These are phyloP conservation scores for Geotrichum candidum DNA, from an alignment of 1,139 yeast species.

Conservation along the genomic window DNA sequence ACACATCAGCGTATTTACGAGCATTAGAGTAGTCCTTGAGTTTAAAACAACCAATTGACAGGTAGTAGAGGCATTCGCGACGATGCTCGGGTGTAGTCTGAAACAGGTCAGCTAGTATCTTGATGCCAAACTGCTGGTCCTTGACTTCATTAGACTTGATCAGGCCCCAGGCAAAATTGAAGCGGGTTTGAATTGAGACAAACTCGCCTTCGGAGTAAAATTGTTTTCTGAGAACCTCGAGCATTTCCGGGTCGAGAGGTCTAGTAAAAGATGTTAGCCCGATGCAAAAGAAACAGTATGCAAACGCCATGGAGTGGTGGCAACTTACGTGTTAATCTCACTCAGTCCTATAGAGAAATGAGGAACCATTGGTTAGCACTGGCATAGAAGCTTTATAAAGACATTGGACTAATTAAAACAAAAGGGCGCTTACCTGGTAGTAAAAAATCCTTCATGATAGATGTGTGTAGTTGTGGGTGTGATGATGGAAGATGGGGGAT, in stretches of 20 bases:
- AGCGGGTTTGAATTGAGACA: constrained; percentile 75
- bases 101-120: constrained; percentile 55
- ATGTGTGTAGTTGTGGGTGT: neutral
- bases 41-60: constrained; percentile 83
- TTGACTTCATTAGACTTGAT: constrained; percentile 58
- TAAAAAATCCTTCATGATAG: constrained; percentile 13
- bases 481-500: neutral
- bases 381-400: neutral
- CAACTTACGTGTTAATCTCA: constrained; percentile 33
- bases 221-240: constrained; percentile 69
- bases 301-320: neutral
- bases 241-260: constrained; percentile 69
- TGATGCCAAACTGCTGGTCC: constrained; percentile 75
- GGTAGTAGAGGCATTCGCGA: constrained; percentile 82
- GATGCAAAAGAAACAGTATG: neutral
- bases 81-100: constrained; percentile 76
- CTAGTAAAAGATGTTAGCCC: constrained; percentile 35
- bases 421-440: constrained; percentile 18
- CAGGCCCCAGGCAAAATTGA: constrained; percentile 95
- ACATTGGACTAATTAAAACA: neutral
- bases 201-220: constrained; percentile 75
- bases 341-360: constrained; percentile 26
- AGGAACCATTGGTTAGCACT: neutral
- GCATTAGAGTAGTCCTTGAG: constrained; percentile 84
- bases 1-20: constrained; percentile 72